These are phyloP conservation scores for Tephrocybe sp. DNA, from an alignment of 768 basidiomycete genomes.

Conservation along the genomic window DNA sequence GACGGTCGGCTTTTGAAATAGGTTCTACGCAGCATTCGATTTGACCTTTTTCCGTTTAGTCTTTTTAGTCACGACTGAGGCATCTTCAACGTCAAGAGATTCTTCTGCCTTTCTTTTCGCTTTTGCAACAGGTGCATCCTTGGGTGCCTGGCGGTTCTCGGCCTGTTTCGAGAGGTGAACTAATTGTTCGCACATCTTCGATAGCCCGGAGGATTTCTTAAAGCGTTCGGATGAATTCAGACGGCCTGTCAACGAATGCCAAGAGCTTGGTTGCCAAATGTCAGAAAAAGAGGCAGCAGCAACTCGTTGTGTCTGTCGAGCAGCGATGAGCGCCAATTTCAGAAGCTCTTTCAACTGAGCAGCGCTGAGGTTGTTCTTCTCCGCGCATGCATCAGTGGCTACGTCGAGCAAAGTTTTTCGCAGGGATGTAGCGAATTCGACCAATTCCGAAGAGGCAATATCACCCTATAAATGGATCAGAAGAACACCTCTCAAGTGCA, in stretches of 20 bases:
- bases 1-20: neutral
- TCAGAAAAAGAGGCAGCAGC: constrained; percentile 23
- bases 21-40: constrained; percentile 26
- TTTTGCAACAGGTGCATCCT: constrained; percentile 3
- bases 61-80: constrained; percentile 23
- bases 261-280: constrained; percentile 60
- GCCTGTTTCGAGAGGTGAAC: constrained; percentile 20
- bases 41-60: constrained; percentile 42
- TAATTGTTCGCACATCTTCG: constrained; percentile 65
- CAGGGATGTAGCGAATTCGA: constrained; percentile 48
- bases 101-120: constrained; percentile 40
- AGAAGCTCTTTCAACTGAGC: constrained; percentile 77
- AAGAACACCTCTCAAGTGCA: neutral
- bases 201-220: constrained; percentile 58
- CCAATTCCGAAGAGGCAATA: constrained; percentile 36
- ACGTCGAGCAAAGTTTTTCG: constrained; percentile 47
- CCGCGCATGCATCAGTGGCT: constrained; percentile 46
- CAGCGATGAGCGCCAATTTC: constrained; percentile 61
- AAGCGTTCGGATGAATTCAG: constrained; percentile 56
- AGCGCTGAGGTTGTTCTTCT: constrained; percentile 45
- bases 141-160: constrained; percentile 13
- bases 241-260: constrained; percentile 46
- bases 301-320: constrained; percentile 62
- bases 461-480: constrained; percentile 13
- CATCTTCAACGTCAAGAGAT: constrained; percentile 19